phyloP scores from a whole-genome alignment of 176 grass and related monocot species.

The Neostapfia colusana region DNA sequence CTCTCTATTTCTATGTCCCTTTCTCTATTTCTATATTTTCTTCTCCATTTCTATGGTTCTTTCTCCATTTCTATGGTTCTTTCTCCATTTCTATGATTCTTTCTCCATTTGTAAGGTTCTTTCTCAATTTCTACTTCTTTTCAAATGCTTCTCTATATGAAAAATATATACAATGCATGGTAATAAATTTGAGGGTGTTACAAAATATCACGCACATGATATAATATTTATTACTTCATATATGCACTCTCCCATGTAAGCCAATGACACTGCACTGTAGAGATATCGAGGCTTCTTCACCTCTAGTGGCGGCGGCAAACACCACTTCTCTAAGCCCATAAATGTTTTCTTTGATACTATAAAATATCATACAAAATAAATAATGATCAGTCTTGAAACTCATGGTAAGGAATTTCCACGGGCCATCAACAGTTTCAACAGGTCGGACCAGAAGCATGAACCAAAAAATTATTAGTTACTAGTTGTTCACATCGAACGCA shows the following conservation, averaged over 20 bases:
- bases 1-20: no score
- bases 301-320: constrained; percentile 64
- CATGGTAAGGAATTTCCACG: background rate
- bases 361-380: constrained; percentile 22
- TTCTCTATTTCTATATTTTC: no score
- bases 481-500: no score
- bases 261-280: constrained; percentile 76
- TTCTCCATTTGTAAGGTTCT: no score
- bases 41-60: no score
- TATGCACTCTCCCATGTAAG: constrained; percentile 97
- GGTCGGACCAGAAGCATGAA: no score
- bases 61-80: no score
- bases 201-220: background rate
- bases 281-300: constrained; percentile 87
- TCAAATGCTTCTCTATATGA: no score
- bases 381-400: constrained; percentile 4
- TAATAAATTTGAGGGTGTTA: no score
- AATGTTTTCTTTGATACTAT: constrained; percentile 53
- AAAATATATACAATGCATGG: no score
- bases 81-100: no score
- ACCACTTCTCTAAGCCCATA: constrained; percentile 89
- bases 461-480: background rate
- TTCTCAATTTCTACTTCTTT: no score
- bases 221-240: constrained; percentile 63
- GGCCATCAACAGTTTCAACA: background rate